Evolutionary conservation across 2,329 filamentous ascomycete genomes (phyloP).

Genomic region (Verticillium nubilum): DNA sequence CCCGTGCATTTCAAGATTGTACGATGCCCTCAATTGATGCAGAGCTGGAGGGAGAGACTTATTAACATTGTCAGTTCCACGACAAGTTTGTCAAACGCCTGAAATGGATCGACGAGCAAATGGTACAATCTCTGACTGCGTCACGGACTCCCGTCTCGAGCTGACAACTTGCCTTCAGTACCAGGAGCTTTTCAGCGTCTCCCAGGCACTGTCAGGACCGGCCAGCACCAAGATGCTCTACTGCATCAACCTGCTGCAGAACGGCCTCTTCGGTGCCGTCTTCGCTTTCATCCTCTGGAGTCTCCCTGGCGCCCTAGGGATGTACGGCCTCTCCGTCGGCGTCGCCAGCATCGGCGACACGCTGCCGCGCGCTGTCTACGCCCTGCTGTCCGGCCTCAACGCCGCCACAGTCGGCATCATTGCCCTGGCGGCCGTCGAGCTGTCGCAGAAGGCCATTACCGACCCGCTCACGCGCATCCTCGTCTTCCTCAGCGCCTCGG

Average conservation of each 20-base stretch:
- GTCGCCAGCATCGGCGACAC: constrained; percentile 53
- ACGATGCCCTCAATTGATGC: constrained; percentile 6
- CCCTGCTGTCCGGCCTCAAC: constrained; percentile 66
- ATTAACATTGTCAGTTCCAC: constrained; percentile 39
- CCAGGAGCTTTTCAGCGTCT: constrained; percentile 66
- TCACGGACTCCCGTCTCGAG: neutral
- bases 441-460: constrained; percentile 62
- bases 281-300: constrained; percentile 61
- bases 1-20: constrained; percentile 65
- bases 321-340: constrained; percentile 63
- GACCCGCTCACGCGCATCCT: constrained; percentile 58
- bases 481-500: constrained; percentile 57
- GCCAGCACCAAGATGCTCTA: constrained; percentile 68
- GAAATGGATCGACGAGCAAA: constrained; percentile 64
- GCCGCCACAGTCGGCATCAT: constrained; percentile 68
- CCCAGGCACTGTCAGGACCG: constrained; percentile 62
- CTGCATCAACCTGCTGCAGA: constrained; percentile 59
- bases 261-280: constrained; percentile 51
- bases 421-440: constrained; percentile 61
- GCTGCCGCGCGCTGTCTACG: constrained; percentile 59
- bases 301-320: constrained; percentile 64
- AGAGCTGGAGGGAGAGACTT: too few relatives aligned
- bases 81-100: constrained; percentile 54
- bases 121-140: constrained; percentile 31
- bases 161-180: constrained; percentile 37